Evolutionary conservation across 2,329 filamentous ascomycete species (phyloP).

Genomic region (Whalleya microplaca): DNA sequence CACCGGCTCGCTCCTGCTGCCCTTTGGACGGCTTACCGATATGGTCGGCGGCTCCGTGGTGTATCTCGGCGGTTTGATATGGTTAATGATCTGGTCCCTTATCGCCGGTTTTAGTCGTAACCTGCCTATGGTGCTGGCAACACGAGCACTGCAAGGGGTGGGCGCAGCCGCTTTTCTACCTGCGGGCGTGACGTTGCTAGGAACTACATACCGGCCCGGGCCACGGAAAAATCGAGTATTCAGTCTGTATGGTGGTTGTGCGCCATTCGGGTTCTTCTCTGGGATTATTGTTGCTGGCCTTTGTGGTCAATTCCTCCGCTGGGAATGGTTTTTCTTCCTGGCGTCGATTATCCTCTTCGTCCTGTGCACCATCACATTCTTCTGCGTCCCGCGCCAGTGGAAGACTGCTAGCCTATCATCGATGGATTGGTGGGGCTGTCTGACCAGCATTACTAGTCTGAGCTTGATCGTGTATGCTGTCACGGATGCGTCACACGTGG

Average conservation of each 20-base stretch:
- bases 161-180: slow-evolving; percentile 72
- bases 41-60: slow-evolving; percentile 63
- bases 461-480: slow-evolving; percentile 73
- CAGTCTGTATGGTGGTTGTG: slow-evolving; percentile 56
- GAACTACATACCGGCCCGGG: slow-evolving; percentile 65
- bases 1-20: slow-evolving; percentile 60
- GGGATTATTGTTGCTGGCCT: slow-evolving; percentile 68
- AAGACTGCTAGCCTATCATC: slow-evolving; percentile 10
- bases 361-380: slow-evolving; percentile 11
- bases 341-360: slow-evolving; percentile 45
- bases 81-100: slow-evolving; percentile 69
- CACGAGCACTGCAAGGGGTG: slow-evolving; percentile 72
- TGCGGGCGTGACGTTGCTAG: slow-evolving; percentile 66
- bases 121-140: slow-evolving; percentile 70
- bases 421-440: slow-evolving; percentile 70
- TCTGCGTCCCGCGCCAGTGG: slow-evolving; percentile 24
- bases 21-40: slow-evolving; percentile 62
- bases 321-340: slow-evolving; percentile 70
- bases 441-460: slow-evolving; percentile 63
- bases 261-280: slow-evolving; percentile 55
- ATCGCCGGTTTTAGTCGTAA: slow-evolving; percentile 69
- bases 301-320: slow-evolving; percentile 57
- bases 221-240: slow-evolving; percentile 67
- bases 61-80: slow-evolving; percentile 59
- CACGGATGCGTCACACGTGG: slow-evolving; percentile 70